phyloP scores from a whole-genome alignment of 192 early-diverging fungal species.

The Gonapodya sp. region DNA sequence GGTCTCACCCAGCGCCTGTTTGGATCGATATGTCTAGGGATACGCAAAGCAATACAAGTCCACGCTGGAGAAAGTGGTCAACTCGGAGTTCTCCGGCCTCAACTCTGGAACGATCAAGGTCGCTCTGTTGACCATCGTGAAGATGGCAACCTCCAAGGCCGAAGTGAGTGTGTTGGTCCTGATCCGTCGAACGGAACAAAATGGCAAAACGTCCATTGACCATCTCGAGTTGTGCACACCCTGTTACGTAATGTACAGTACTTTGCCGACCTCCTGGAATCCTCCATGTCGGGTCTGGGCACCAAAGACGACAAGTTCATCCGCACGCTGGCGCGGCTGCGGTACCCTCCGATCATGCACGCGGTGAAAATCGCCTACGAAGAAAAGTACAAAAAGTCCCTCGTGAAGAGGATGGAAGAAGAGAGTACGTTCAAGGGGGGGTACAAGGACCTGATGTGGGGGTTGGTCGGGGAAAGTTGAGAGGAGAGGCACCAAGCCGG shows the following conservation, averaged over 20 bases:
- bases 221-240: not conserved
- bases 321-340: conserved; percentile 10
- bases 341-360: not conserved
- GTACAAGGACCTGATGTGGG: not conserved
- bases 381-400: not conserved
- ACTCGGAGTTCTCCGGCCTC: conserved; percentile 27
- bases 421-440: conserved; percentile 1
- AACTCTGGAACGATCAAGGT: conserved; percentile 27
- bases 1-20: too few species aligned
- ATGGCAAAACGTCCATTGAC: not conserved
- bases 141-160: conserved; percentile 8
- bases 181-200: conserved; percentile 6
- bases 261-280: conserved; percentile 32
- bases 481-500: too few species aligned
- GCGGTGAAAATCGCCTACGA: not conserved
- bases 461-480: not conserved
- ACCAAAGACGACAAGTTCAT: conserved; percentile 37
- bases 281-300: conserved; percentile 37
- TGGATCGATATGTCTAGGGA: too few species aligned
- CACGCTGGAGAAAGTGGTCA: conserved; percentile 27
- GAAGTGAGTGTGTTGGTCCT: not conserved
- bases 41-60: conserved; percentile 27
- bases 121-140: conserved; percentile 23
- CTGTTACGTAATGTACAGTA: not conserved
- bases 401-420: not conserved